These are phyloP conservation scores for Colletotrichum incanum DNA, from an alignment of 2,329 filamentous ascomycete species.

Conservation along the genomic window DNA sequence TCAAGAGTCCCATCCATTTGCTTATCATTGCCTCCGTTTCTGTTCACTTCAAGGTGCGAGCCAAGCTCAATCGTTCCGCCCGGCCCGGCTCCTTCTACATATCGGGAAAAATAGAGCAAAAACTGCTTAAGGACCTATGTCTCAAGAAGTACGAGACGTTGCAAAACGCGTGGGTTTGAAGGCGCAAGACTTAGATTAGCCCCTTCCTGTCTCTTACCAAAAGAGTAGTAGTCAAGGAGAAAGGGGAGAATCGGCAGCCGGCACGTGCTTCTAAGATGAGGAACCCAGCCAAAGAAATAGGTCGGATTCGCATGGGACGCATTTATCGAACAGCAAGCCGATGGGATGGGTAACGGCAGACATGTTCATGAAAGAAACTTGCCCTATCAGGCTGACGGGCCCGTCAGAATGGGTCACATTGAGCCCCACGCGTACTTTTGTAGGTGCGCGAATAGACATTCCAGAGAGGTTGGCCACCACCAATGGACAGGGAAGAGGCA, in stretches of 20 bases:
- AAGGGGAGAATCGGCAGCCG: neutral
- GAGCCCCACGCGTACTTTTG: neutral
- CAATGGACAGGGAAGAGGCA: neutral
- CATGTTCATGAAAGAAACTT: slow-evolving; percentile 11
- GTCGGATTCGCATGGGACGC: slow-evolving; percentile 15
- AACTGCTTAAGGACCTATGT: neutral
- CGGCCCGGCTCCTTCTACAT: neutral
- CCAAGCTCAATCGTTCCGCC: neutral
- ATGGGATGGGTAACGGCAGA: neutral
- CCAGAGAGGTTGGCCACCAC: neutral
- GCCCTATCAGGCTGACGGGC: slow-evolving; percentile 17
- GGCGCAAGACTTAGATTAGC: neutral
- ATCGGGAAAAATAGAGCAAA: neutral
- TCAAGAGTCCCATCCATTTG: neutral
- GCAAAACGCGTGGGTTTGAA: neutral
- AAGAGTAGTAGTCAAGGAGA: slow-evolving; percentile 2
- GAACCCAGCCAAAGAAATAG: neutral
- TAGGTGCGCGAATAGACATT: slow-evolving; percentile 28
- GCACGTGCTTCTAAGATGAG: neutral
- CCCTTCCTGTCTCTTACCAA: neutral
- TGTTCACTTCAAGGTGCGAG: no score
- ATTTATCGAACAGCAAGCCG: neutral
- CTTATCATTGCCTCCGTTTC: neutral
- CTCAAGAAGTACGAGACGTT: neutral
- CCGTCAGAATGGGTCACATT: slow-evolving; percentile 3